Evolutionary conservation across 345 rosid genomes (phyloP).

Genomic region (Citropsis articulata): DNA sequence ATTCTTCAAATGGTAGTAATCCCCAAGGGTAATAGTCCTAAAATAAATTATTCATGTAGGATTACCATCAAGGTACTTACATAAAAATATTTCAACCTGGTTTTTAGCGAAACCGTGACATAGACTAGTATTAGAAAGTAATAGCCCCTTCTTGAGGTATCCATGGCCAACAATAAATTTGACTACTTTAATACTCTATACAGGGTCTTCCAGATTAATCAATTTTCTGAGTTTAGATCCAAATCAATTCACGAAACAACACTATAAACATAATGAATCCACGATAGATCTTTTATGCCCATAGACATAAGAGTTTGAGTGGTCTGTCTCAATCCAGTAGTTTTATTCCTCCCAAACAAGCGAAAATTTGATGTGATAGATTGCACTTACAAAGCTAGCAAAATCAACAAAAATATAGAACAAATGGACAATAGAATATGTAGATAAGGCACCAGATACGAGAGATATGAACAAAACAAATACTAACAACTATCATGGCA

Average conservation of each 20-base stretch:
- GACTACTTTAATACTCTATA: neutral
- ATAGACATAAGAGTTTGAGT: neutral
- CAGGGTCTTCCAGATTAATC: neutral
- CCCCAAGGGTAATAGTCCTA: neutral
- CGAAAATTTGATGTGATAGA: neutral
- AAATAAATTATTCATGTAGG: neutral
- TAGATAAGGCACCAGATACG: neutral
- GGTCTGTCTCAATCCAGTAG: neutral
- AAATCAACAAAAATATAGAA: neutral
- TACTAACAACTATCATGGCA: neutral
- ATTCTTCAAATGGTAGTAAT: neutral
- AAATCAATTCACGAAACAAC: neutral
- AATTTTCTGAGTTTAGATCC: neutral
- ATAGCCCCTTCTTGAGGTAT: neutral
- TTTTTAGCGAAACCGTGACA: neutral
- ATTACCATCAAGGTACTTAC: neutral
- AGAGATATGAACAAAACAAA: neutral
- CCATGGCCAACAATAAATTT: neutral
- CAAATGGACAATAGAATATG: neutral
- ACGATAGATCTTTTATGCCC: neutral
- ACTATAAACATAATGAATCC: neutral
- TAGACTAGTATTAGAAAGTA: neutral
- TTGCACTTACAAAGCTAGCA: neutral
- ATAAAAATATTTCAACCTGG: neutral
- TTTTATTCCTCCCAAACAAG: neutral